Conservation (phyloP, 83 land plant species). For the Diphasiastrum complanatum region DNA sequence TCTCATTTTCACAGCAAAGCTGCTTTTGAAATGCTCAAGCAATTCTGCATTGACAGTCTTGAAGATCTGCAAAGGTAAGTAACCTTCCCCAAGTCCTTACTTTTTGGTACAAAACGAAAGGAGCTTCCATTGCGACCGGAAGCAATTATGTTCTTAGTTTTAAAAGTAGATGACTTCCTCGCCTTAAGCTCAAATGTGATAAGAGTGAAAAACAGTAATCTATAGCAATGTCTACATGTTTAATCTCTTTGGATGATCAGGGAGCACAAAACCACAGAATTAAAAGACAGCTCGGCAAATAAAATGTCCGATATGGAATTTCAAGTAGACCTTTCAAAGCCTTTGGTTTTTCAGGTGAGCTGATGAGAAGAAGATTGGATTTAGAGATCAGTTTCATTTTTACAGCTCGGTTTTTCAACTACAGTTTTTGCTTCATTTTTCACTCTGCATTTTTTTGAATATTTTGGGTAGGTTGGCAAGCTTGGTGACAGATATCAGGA, state of each 20-base stretch:
- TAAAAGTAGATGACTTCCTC: no score
- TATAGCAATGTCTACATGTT: no score
- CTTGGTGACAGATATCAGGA: constrained; percentile 74
- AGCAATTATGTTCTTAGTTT: no score
- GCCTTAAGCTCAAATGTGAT: no score
- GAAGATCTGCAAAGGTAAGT: neutral
- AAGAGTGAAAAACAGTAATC: no score
- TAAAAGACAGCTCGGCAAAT: no score
- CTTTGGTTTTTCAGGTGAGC: constrained; percentile 80
- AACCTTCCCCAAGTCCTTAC: neutral
- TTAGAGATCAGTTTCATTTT: neutral
- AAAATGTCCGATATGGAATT: constrained; percentile 22
- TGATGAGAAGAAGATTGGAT: neutral
- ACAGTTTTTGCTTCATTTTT: neutral
- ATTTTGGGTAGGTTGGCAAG: constrained; percentile 58
- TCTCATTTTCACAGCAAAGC: constrained; percentile 23
- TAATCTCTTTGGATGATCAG: no score
- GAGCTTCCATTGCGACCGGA: no score
- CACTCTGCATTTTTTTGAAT: neutral
- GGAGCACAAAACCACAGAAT: no score
- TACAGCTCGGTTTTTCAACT: neutral
- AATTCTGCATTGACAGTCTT: constrained; percentile 14
- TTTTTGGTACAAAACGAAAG: no score
- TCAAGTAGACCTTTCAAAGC: constrained; percentile 64
- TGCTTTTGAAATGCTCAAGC: constrained; percentile 24